Evolutionary conservation across 331 rosid species (phyloP), one percentile per base, ranked within the genome.

Genomic region (Quercus tomentella): DNA sequence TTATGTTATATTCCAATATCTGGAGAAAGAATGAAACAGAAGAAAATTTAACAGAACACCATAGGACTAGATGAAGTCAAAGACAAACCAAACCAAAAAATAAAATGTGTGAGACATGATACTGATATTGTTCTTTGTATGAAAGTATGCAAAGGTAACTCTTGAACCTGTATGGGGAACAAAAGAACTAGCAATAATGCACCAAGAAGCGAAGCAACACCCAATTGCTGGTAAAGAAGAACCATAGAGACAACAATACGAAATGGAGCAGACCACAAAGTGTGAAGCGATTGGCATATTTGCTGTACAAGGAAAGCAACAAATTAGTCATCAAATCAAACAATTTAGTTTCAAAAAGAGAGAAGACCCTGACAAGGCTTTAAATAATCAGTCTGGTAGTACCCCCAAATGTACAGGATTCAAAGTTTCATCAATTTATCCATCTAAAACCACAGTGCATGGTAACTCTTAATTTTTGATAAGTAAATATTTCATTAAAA

Each of bases 201-300:
- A 78, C 98, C 98, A 70, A 88, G 5, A 80, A 94, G 91, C 31
- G 98, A 89, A 75, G 98, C 91, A 82, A 92, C 92, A 33, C 98
- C 98, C 61, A 94, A 85, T 76, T 92, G 98, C 86, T 87, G 97
- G 91, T 91, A 94, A 22, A 94, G 84, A 72, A 94, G 98, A 89
- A 87, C 85, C 96, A 91, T 82, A 30, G 98, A 72, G 54, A 89
- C 67, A 69, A 54, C 79, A 67, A 92, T 94, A 81, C 97, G 96
- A 71, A 94, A 91, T 20, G 98, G 98, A 22, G 97, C 84, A 14
- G 98, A 94, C 98, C 98, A 94, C 23, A 91, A 62, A 41, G 86
- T 93, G 54, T 94, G 98, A 84, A 94, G 97, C 74, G 83, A 91
- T 77, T 86, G 90, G 71, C 93, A 86, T 76, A 87, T 82, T 91